A percentile compares a stretch with the other conserved stretches of the same genome.
phyloP scores from a whole-genome alignment of 176 grass and related monocot species.

The Leersia perrieri region DNA sequence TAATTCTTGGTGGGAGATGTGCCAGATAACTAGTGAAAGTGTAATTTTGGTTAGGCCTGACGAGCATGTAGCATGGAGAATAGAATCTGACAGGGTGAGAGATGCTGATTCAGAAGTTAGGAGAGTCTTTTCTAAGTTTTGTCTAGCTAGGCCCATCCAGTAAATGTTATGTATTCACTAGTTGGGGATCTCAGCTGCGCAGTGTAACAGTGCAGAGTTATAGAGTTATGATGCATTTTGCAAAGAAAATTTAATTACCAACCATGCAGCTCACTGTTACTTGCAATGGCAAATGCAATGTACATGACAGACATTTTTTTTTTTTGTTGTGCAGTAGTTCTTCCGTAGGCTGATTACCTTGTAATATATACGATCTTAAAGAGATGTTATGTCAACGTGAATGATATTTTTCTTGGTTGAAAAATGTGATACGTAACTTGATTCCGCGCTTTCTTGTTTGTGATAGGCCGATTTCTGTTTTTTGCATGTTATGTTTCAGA shows the following conservation, averaged over 20 bases:
- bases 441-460: not conserved
- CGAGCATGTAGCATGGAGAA: slow-evolving; percentile 86
- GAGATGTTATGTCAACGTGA: not conserved
- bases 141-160: slow-evolving; percentile 8
- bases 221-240: not conserved
- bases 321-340: not conserved
- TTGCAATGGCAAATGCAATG: not conserved
- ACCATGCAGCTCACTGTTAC: not conserved
- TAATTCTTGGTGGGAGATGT: slow-evolving; percentile 84
- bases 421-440: not conserved
- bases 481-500: not conserved
- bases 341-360: not conserved
- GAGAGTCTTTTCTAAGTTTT: slow-evolving; percentile 51
- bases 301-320: not conserved
- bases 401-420: not conserved
- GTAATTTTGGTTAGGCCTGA: slow-evolving; percentile 82
- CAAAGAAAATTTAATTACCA: not conserved
- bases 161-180: not conserved
- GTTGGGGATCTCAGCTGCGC: not conserved
- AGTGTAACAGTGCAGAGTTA: not conserved
- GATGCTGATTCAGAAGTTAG: slow-evolving; percentile 47
- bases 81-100: slow-evolving; percentile 38
- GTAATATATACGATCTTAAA: not conserved
- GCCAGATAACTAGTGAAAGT: slow-evolving; percentile 46
- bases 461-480: not conserved